Evolutionary conservation across 768 basidiomycete genomes (phyloP).

Genomic region (Tricholoma sp.): DNA sequence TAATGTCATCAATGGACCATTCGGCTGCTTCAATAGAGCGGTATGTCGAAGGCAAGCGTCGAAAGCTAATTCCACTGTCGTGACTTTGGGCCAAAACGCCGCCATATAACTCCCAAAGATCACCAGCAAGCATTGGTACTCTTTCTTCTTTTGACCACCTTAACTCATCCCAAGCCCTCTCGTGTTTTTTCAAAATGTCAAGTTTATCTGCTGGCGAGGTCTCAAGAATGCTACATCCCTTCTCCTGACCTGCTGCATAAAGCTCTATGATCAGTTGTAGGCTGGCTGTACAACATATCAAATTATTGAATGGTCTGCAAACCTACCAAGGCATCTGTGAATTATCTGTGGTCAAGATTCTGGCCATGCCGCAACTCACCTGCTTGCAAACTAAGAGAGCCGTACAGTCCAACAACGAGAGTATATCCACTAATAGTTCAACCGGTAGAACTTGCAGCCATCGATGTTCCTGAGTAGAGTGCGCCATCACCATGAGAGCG

Average conservation of each 20-base stretch:
- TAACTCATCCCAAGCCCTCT: slow-evolving; percentile 34
- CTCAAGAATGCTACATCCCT: slow-evolving; percentile 25
- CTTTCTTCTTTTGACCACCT: slow-evolving; percentile 26
- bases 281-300: slow-evolving; percentile 23
- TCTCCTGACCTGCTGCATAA: slow-evolving; percentile 34
- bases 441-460: slow-evolving; percentile 8
- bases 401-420: slow-evolving; percentile 12
- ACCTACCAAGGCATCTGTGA: slow-evolving; percentile 17
- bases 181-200: slow-evolving; percentile 31
- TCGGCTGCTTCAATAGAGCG: slow-evolving; percentile 40
- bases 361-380: slow-evolving; percentile 10
- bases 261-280: slow-evolving; percentile 44
- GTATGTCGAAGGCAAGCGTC: slow-evolving; percentile 43
- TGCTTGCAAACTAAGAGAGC: slow-evolving; percentile 21
- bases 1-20: slow-evolving; percentile 36
- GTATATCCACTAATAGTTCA: slow-evolving; percentile 13
- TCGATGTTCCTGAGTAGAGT: neutral
- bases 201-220: slow-evolving; percentile 29
- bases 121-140: slow-evolving; percentile 37
- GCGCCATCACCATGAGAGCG: neutral
- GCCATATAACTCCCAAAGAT: slow-evolving; percentile 55
- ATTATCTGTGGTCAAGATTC: neutral
- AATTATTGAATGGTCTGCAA: slow-evolving; percentile 23
- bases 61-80: slow-evolving; percentile 33
- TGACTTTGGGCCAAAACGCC: slow-evolving; percentile 46